A percentile compares a stretch with the other conserved stretches of the same genome.
These are phyloP conservation scores for Saccharomycopsis sp. DNA, from an alignment of 805 yeast species.

Conservation along the genomic window DNA sequence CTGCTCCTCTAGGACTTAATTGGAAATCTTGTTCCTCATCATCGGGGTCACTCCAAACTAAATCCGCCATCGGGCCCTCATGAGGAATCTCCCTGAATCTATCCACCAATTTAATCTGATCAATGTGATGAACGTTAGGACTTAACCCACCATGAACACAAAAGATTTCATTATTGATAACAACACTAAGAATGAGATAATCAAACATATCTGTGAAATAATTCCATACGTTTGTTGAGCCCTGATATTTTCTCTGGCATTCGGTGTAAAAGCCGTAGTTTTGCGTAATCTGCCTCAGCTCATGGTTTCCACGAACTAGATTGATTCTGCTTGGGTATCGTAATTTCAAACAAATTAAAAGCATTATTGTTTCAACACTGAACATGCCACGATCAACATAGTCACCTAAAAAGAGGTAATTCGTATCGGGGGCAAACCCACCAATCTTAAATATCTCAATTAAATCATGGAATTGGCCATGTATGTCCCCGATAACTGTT, in stretches of 20 bases:
- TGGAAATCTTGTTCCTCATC: slow-evolving; percentile 72
- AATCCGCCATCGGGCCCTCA: slow-evolving; percentile 98
- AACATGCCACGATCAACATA: slow-evolving; percentile 95
- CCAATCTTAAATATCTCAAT: slow-evolving; percentile 91
- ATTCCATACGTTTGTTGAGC: slow-evolving; percentile 69
- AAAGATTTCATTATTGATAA: slow-evolving; percentile 82
- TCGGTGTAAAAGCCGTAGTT: slow-evolving; percentile 96
- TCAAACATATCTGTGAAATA: slow-evolving; percentile 91
- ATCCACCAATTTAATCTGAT: slow-evolving; percentile 85
- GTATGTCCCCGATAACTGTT: slow-evolving; percentile 95
- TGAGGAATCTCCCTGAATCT: slow-evolving; percentile 94
- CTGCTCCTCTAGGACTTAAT: slow-evolving; percentile 94
- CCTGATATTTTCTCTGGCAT: slow-evolving; percentile 82
- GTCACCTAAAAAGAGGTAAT: slow-evolving; percentile 89
- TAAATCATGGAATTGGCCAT: slow-evolving; percentile 93
- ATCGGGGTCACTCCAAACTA: slow-evolving; percentile 98
- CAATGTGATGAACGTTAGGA: slow-evolving; percentile 90
- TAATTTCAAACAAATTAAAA: slow-evolving; percentile 74
- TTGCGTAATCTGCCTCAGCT: slow-evolving; percentile 92
- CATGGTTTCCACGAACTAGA: slow-evolving; percentile 91
- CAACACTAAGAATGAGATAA: slow-evolving; percentile 79
- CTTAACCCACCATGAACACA: slow-evolving; percentile 97
- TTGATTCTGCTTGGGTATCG: slow-evolving; percentile 82
- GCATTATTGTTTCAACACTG: slow-evolving; percentile 84
- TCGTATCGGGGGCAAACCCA: slow-evolving; percentile 88